Conservation (phyloP, 2,329 filamentous ascomycete genomes). For the Graphiopsis chlorocephala region DNA sequence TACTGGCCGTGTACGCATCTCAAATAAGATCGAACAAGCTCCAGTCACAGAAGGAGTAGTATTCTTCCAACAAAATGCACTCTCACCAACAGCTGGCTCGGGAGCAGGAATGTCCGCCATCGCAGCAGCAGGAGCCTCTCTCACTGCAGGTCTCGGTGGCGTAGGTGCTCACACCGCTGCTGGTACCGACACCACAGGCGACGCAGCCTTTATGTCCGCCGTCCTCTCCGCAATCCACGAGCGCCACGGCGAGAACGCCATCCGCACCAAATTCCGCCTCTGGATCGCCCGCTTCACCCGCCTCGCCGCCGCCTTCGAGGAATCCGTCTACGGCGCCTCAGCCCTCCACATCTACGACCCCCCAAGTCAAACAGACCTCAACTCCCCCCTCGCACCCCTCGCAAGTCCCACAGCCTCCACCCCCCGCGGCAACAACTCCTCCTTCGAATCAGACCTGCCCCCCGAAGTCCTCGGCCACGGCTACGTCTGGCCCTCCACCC, state of each 20-base stretch:
- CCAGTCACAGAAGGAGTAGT: constrained; percentile 78
- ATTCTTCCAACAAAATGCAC: constrained; percentile 71
- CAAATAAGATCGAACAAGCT: constrained; percentile 77
- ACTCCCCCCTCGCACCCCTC: constrained; percentile 53
- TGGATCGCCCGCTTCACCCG: constrained; percentile 95
- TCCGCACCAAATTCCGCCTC: constrained; percentile 87
- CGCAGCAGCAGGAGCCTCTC: constrained; percentile 31
- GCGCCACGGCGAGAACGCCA: constrained; percentile 82
- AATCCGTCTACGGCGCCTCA: constrained; percentile 89
- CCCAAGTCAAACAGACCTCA: constrained; percentile 75
- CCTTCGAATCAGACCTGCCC: constrained; percentile 20
- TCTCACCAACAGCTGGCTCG: constrained; percentile 3
- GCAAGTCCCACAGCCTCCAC: constrained; percentile 16
- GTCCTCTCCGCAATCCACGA: constrained; percentile 80
- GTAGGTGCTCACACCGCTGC: constrained; percentile 25
- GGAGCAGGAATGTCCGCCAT: constrained; percentile 28
- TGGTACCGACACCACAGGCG: constrained; percentile 68
- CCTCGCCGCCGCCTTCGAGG: constrained; percentile 89
- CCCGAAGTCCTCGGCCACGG: constrained; percentile 65
- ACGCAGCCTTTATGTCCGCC: constrained; percentile 83
- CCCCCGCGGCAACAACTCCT: not conserved
- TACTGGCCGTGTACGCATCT: constrained; percentile 91
- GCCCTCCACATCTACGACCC: constrained; percentile 68
- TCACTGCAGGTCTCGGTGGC: constrained; percentile 37
- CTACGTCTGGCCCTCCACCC: constrained; percentile 90